A percentile compares a stretch with the other conserved stretches of the same genome.
phyloP scores from a whole-genome alignment of 2,329 filamentous ascomycete genomes.

The Orbilia oligospora region DNA sequence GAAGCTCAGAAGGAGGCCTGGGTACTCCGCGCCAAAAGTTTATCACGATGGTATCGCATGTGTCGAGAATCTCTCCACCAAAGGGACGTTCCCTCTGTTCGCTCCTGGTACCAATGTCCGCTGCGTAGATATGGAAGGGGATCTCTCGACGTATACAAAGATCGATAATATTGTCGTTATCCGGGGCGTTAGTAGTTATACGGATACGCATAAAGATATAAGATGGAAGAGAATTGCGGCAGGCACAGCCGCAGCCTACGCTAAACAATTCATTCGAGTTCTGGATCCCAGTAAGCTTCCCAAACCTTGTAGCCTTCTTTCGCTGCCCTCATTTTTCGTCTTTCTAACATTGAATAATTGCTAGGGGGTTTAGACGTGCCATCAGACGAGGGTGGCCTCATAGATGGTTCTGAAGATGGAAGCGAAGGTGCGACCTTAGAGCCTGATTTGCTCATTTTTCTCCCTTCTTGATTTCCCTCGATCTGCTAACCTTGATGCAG shows the following conservation, averaged over 20 bases:
- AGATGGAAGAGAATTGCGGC: conserved; percentile 26
- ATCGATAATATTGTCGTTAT: background rate
- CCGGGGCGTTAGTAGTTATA: conserved; percentile 33
- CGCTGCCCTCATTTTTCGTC: background rate
- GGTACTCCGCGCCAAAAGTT: background rate
- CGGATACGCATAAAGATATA: conserved; percentile 22
- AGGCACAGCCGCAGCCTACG: conserved; percentile 10
- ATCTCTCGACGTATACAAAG: background rate
- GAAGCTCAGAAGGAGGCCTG: background rate
- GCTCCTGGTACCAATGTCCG: background rate
- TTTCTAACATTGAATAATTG: background rate
- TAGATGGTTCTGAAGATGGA: background rate
- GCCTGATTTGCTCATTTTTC: background rate
- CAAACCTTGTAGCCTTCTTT: background rate
- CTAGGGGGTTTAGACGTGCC: background rate
- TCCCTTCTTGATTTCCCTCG: background rate
- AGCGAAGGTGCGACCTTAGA: background rate
- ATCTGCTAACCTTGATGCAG: background rate
- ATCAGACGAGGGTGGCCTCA: too few relatives aligned
- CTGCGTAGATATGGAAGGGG: conserved; percentile 4
- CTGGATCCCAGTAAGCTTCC: background rate
- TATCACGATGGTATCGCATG: background rate
- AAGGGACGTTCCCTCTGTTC: too few relatives aligned
- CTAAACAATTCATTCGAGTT: conserved; percentile 6
- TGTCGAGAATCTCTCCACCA: background rate